Evolutionary conservation across 148 eudicot genomes (phyloP).

Genomic region (Gaultheria prostrata): DNA sequence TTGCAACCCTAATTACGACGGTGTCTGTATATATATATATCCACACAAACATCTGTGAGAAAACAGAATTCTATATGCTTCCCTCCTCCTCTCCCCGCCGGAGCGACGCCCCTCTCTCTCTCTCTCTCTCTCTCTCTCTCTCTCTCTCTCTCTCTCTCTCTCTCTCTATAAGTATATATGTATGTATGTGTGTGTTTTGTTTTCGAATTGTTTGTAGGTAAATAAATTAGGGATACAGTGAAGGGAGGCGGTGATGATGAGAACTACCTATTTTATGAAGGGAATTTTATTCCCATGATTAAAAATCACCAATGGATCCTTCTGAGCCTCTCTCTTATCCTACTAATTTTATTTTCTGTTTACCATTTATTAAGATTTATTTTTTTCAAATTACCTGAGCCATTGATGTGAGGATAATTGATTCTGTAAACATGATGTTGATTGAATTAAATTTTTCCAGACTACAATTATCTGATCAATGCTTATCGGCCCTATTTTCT

Average conservation of each 20-base stretch:
- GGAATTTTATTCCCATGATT: constrained; percentile 29
- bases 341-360: too few species aligned
- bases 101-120: not conserved
- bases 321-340: constrained; percentile 39
- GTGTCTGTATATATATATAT: not conserved
- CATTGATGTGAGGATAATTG: constrained; percentile 37
- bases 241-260: constrained; percentile 35
- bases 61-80: not conserved
- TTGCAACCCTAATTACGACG: not conserved
- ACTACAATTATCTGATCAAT: constrained; percentile 64
- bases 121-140: not conserved
- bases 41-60: not conserved
- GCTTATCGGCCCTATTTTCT: not conserved
- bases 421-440: constrained; percentile 35
- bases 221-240: not conserved
- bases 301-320: constrained; percentile 57
- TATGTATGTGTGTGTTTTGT: not conserved
- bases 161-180: not conserved
- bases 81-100: not conserved
- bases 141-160: not conserved
- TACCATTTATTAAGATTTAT: not conserved
- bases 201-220: not conserved
- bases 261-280: constrained; percentile 52
- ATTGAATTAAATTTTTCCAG: constrained; percentile 33
- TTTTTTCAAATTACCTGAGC: not conserved